These are phyloP conservation scores for Claviceps humidiphila DNA, from an alignment of 2,329 filamentous ascomycete genomes.

Conservation along the genomic window DNA sequence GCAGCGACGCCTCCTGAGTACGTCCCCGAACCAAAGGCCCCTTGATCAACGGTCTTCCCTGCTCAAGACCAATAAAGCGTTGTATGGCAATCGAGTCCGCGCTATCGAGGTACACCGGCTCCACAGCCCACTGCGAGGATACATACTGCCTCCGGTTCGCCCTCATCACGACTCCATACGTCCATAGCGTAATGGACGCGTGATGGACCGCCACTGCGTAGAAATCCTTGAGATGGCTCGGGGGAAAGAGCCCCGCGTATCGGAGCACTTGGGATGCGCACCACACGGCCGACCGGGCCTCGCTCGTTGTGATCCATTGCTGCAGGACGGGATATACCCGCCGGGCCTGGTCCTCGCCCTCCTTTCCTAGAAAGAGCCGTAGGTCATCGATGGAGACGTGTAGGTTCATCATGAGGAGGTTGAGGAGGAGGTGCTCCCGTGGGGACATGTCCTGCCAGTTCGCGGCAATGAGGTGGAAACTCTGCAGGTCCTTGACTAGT, in stretches of 20 bases:
- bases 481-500: conserved; percentile 42
- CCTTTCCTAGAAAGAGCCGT: conserved; percentile 51
- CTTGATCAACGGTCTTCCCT: conserved; percentile 38
- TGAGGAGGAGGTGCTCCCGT: conserved; percentile 34
- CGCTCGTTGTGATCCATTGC: conserved; percentile 41
- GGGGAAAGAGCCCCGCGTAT: conserved; percentile 40
- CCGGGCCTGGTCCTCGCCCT: conserved; percentile 51
- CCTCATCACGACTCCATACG: conserved; percentile 46
- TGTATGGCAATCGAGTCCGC: conserved; percentile 38
- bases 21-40: conserved; percentile 17
- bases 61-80: conserved; percentile 42
- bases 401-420: conserved; percentile 48
- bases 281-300: conserved; percentile 49
- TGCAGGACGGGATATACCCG: conserved; percentile 43
- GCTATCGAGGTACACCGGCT: conserved; percentile 42
- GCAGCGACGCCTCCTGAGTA: conserved; percentile 28
- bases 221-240: conserved; percentile 47
- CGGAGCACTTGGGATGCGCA: conserved; percentile 55
- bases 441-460: conserved; percentile 30
- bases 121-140: conserved; percentile 19
- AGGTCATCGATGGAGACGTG: conserved; percentile 52
- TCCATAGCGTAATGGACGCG: conserved; percentile 55
- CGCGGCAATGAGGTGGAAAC: conserved; percentile 29
- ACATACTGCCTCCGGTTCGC: conserved; percentile 22
- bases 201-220: conserved; percentile 58